Conservation (phyloP, 2,329 filamentous ascomycete genomes). For the Xylaria multiplex region DNA sequence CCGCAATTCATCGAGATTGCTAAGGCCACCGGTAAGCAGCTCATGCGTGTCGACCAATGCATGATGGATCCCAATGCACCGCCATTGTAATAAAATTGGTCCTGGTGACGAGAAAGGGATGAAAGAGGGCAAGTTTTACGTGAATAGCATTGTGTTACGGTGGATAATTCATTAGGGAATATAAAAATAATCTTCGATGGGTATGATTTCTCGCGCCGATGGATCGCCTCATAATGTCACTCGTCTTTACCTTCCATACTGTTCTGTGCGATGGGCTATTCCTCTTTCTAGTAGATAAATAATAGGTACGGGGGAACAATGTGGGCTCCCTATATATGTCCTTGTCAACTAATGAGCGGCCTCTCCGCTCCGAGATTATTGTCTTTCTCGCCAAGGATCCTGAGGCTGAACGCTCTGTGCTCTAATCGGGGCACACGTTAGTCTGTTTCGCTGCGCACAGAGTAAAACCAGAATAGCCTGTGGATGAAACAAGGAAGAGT, state of each 20-base stretch:
- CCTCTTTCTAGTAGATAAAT: neutral
- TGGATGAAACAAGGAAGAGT: neutral
- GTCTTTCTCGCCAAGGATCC: neutral
- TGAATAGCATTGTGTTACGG: neutral
- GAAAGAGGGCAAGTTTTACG: neutral
- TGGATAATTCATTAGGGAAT: neutral
- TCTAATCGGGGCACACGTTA: neutral
- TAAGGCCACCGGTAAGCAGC: slow-evolving; percentile 69
- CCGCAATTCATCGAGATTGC: slow-evolving; percentile 72
- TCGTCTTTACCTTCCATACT: neutral
- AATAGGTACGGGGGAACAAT: neutral
- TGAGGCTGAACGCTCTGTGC: neutral
- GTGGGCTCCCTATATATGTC: neutral
- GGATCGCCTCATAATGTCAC: neutral
- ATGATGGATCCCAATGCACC: slow-evolving; percentile 70
- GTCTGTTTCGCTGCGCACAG: neutral
- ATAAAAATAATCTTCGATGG: neutral
- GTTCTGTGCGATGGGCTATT: too few species aligned
- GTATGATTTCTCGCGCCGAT: neutral
- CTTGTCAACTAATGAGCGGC: neutral
- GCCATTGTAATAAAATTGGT: slow-evolving; percentile 43
- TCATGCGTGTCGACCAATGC: slow-evolving; percentile 75
- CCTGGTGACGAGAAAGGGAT: neutral
- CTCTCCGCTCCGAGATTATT: neutral
- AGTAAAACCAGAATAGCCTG: neutral